Conservation (phyloP, 1,284 basidiomycete genomes). For the Microstroma glucosiphilum region DNA sequence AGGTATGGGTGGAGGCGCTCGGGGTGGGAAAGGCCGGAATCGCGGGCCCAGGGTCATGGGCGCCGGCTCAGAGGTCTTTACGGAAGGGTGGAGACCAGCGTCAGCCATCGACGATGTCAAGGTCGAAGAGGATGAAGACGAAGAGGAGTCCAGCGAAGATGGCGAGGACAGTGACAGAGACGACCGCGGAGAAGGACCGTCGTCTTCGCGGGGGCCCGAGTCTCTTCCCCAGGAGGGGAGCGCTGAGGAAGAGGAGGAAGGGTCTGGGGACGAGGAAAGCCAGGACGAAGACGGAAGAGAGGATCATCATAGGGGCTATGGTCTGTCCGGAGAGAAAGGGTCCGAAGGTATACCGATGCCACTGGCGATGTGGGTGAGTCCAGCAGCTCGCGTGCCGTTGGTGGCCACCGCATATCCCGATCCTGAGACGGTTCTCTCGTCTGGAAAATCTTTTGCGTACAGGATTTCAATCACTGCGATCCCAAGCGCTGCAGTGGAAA, state of each 20-base stretch:
- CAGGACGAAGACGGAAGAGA: background rate
- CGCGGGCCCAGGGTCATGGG: background rate
- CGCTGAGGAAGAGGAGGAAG: background rate
- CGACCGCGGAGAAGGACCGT: no score
- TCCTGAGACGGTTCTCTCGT: background rate
- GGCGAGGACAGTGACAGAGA: background rate
- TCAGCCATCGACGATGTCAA: conserved; percentile 2
- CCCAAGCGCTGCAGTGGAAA: conserved; percentile 90
- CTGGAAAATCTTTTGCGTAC: conserved; percentile 3
- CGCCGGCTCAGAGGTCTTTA: conserved; percentile 3
- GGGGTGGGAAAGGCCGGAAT: background rate
- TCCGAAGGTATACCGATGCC: background rate
- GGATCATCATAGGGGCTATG: background rate
- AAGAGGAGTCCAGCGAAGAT: background rate
- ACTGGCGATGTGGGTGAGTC: conserved; percentile 5
- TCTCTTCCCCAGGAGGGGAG: background rate
- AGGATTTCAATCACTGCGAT: conserved; percentile 98
- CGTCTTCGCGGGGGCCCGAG: background rate
- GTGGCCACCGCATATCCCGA: background rate
- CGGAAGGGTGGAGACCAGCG: background rate
- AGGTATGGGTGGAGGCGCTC: conserved; percentile 5
- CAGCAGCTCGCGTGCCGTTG: background rate
- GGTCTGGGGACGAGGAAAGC: background rate
- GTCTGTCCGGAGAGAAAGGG: background rate
- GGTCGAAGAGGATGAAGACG: background rate